Base-by-base conservation (phyloP, 139 green algal genomes). In the Chlorella sp. region DNA sequence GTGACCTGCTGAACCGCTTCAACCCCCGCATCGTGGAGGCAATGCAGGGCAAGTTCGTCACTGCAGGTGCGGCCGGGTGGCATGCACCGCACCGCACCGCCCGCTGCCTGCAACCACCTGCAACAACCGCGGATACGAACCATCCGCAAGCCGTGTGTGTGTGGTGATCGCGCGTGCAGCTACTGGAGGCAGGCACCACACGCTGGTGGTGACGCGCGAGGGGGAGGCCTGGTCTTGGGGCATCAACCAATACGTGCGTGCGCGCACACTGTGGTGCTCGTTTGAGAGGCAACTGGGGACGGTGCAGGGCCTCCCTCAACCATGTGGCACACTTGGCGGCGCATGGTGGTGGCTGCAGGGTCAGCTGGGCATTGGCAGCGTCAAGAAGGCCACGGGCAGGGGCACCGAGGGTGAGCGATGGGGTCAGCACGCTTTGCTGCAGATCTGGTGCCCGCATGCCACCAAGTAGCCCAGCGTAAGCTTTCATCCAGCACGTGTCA, bases 1-100 rank as follows among this genome's bases (percentile, higher is more conserved):
- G 92, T 0, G 93, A 97, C 74, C 67, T 79, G 2, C 33, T 83
- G 30, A 84, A 93, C 65, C 81, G 92, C 71, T 95, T 94, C 75
- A 71, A 80, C 1, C 92, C 92, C 3, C 88, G 75, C 3, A 35
- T 88, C n/a, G 80, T 95, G n/a, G 69, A 76, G 10, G 80, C 34
- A 0, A 76, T 96, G 55, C 34, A 73, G 1, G 85, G 78, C 34
- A 88, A 86, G 64, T 70, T 81, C 24, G 67, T 89, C 2, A 64
- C 85, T 5, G 73, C 35, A 78, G 87, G 83, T 89, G 61, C 32
- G 67, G 5, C 22, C 32, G 5, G 23, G 10, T n/a, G n/a, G n/a
- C n/a, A n/a, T n/a, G n/a, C n/a, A n/a, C n/a, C n/a, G n/a, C n/a
- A n/a, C n/a, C n/a, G n/a, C n/a, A n/a, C n/a, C n/a, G n/a, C n/a